Evolutionary conservation across 148 eudicot species (phyloP).

Genomic region (Rhododendron mucronatum): DNA sequence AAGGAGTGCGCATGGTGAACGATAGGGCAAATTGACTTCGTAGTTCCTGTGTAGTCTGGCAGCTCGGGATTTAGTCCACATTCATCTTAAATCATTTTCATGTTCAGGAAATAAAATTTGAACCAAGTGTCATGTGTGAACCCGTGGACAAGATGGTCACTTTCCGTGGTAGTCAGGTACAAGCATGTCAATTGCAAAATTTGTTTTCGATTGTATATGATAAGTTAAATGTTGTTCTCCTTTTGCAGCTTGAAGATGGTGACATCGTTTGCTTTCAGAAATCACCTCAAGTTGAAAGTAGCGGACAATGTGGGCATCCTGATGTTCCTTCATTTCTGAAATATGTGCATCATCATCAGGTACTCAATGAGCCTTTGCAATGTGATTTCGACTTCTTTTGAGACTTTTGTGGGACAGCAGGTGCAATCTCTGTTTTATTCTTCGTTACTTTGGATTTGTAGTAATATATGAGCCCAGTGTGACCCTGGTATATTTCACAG

Average conservation of each 20-base stretch:
- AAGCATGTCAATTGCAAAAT: background rate
- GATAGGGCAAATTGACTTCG: background rate
- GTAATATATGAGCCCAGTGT: background rate
- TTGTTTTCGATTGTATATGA: background rate
- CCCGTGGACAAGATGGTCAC: slow-evolving; percentile 52
- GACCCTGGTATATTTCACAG: background rate
- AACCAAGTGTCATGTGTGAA: too few relatives aligned
- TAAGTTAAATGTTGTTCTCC: background rate
- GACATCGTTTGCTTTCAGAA: slow-evolving; percentile 92
- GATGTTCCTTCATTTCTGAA: slow-evolving; percentile 80
- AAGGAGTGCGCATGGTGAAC: background rate
- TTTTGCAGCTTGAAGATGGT: slow-evolving; percentile 77
- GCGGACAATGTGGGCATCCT: slow-evolving; percentile 47
- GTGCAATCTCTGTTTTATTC: background rate
- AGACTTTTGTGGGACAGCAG: background rate
- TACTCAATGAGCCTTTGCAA: slow-evolving; percentile 7
- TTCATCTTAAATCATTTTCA: background rate
- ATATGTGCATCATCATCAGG: slow-evolving; percentile 90
- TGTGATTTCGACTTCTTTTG: background rate
- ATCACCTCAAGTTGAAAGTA: slow-evolving; percentile 36
- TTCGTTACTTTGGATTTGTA: background rate
- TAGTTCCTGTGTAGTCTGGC: background rate
- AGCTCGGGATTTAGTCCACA: background rate
- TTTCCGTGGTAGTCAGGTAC: slow-evolving; percentile 72
- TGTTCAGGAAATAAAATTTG: too few relatives aligned